Conservation (phyloP, 2,329 filamentous ascomycete genomes). For the Bipolaris victoriae region DNA sequence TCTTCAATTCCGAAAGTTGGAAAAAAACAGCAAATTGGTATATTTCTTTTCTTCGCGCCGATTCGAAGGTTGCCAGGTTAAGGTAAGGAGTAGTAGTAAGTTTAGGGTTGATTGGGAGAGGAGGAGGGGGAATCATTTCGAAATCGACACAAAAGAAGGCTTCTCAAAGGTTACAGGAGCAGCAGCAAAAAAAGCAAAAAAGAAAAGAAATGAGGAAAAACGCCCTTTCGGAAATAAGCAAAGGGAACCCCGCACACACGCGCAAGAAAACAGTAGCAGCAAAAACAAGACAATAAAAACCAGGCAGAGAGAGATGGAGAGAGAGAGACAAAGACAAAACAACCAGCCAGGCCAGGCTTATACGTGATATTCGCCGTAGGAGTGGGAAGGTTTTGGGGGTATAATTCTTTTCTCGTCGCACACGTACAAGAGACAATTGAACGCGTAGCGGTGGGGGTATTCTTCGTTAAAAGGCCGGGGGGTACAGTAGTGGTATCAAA, state of each 20-base stretch:
- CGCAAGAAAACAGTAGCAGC: constrained; percentile 17
- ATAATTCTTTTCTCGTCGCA: constrained; percentile 52
- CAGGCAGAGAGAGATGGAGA: constrained; percentile 15
- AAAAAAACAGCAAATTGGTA: constrained; percentile 9
- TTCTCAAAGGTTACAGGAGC: neutral
- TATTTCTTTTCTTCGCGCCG: constrained; percentile 11
- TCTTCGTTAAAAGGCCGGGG: constrained; percentile 46
- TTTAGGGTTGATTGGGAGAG: neutral
- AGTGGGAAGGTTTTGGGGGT: constrained; percentile 41
- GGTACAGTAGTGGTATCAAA: constrained; percentile 40
- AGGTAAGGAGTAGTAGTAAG: neutral
- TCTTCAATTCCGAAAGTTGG: neutral
- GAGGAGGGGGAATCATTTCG: constrained; percentile 6
- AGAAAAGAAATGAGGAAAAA: neutral
- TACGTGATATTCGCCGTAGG: constrained; percentile 39
- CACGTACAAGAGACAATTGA: constrained; percentile 34
- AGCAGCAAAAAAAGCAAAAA: no score
- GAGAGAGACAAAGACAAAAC: constrained; percentile 27
- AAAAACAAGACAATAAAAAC: constrained; percentile 10
- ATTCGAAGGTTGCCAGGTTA: neutral
- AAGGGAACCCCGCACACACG: constrained; percentile 13
- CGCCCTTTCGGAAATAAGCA: neutral
- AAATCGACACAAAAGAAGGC: neutral
- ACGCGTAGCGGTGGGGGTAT: constrained; percentile 42
- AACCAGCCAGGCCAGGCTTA: constrained; percentile 35